Percentiles rank a stretch among this genome's conserved stretches.
phyloP scores from a whole-genome alignment of 2,329 filamentous ascomycete genomes.

The Mariannaea elegans region DNA sequence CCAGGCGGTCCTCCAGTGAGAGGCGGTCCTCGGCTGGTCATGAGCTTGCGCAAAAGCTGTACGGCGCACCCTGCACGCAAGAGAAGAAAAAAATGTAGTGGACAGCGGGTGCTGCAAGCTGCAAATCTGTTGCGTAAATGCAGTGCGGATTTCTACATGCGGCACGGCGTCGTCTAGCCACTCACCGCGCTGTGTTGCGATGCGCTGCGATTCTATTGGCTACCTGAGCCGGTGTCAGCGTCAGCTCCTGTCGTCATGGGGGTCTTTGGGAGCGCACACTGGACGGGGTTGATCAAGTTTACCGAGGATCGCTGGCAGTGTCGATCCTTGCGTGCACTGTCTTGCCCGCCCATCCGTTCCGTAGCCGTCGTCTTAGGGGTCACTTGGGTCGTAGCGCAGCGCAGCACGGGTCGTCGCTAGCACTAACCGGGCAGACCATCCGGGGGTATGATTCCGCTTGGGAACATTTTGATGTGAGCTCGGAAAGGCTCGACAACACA shows the following conservation, averaged over 20 bases:
- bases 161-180: constrained; percentile 33
- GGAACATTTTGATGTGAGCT: not conserved
- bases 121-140: constrained; percentile 15
- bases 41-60: constrained; percentile 19
- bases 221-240: not conserved
- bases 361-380: constrained; percentile 10
- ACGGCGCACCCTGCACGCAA: not conserved
- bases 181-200: constrained; percentile 27
- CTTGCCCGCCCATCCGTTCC: constrained; percentile 22
- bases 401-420: constrained; percentile 14
- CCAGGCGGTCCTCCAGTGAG: constrained; percentile 1
- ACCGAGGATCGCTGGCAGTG: constrained; percentile 22
- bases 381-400: not conserved
- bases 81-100: constrained; percentile 1
- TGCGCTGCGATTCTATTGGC: constrained; percentile 11
- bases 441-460: constrained; percentile 18
- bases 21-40: constrained; percentile 12
- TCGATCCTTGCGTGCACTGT: constrained; percentile 30
- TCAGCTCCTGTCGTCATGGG: constrained; percentile 14
- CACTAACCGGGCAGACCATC: constrained; percentile 5
- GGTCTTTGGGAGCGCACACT: not conserved
- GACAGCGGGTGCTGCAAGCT: not conserved
- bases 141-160: constrained; percentile 25
- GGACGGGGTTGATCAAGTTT: constrained; percentile 10
- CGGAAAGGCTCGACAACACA: constrained; percentile 9